Evolutionary conservation across 1,284 basidiomycete genomes (phyloP), one percentile per base, ranked within the genome.

Genomic region (Cryptococcus sp.): DNA sequence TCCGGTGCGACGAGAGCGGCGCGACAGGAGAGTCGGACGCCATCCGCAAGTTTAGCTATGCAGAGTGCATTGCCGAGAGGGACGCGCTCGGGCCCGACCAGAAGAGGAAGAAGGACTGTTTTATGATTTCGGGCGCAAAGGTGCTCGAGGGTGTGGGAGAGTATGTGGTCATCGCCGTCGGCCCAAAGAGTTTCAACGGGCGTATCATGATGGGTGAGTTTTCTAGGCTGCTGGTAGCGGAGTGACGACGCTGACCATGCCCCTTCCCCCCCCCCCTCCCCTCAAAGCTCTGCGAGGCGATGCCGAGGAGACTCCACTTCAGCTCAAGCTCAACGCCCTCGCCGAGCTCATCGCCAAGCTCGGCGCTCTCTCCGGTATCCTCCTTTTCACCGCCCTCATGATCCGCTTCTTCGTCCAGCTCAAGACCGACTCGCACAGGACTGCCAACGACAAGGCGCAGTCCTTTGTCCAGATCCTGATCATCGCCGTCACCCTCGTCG

Each of bases 21-120:
- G 92, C 92, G 40, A 98, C 96, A 0, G 95, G 94, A 63, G 95
- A 98, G 78, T 89, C 88, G 7, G 94, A 98, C 75, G 88, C 94
- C 20, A 94, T 98, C 73, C 87, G 87, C 73, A 98, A 98, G 79
- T 73, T 85, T 24, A 70, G 87, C 4, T 97, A 89, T 74, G 84
- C 85, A 36, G 88, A 94, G 44, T 89, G 89, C 69, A 71, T 88
- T 21, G 79, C 79, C 58, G 67, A 78, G 75, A 56, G 80, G 71
- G 56, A 78, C 51, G 63, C 59, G 35, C 63, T 75, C 36, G 63
- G 69, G 40, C 69, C 71, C 9, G 76, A 75, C 12, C 66, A 75
- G 33, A 70, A 69, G 50, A 60, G 68, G 47, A 93, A 96, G 75
- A 85, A 83, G 49, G 95, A 98, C 73, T 97, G 92, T 76, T 97